Base-by-base conservation (phyloP, 2,329 filamentous ascomycete genomes). In the Alternaria sp. region DNA sequence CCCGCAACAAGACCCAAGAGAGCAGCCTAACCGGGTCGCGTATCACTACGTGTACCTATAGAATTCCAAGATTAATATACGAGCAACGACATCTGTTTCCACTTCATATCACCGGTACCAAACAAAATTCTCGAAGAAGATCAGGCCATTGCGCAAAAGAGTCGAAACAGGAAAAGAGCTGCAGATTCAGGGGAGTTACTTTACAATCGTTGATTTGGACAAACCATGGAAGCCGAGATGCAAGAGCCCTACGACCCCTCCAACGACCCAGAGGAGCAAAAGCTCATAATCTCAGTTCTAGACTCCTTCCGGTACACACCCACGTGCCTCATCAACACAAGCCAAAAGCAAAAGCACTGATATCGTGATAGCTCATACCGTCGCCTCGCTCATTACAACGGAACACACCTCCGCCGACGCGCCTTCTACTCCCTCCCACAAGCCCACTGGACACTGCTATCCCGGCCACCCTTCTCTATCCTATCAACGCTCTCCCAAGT, bases 371-470 rank as follows among this genome's bases (percentile, higher is more conserved):
- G 93, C 58, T 92, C 94, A 81, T 97, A 97, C 79, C 90, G 92
- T 67, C 91, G 90, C 73, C 88, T 89, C 23, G 91, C 94, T 6
- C 95, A 98, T 79, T 91, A 91, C 82, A 96, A 97, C 80, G 90
- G 92, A 67, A 98, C 95, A 5, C 95, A 98, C 79, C 86, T 94
- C 17, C 90, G 96, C 21, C 90, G 96, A 26, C 93, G 96, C 79
- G 91, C 93, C 13, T 97, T 99, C 81, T 99, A 98, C 79, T 92
- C 93, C 9, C 85, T 99, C 6, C 93, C 95, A 1, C 89, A 90
- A 62, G 84, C 86, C 2, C 94, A 99, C 78, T 96, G 93, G 89
- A 87, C 91, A 73, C 86, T 97, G 75, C 87, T 99, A 1, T 90
- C 93, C 0, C 86, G 86, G 5, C 89, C 92, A 0, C 95, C 94